Evolutionary conservation across 495 filamentous ascomycete species (phyloP).

Genomic region (Lasiosphaeris hirsuta): DNA sequence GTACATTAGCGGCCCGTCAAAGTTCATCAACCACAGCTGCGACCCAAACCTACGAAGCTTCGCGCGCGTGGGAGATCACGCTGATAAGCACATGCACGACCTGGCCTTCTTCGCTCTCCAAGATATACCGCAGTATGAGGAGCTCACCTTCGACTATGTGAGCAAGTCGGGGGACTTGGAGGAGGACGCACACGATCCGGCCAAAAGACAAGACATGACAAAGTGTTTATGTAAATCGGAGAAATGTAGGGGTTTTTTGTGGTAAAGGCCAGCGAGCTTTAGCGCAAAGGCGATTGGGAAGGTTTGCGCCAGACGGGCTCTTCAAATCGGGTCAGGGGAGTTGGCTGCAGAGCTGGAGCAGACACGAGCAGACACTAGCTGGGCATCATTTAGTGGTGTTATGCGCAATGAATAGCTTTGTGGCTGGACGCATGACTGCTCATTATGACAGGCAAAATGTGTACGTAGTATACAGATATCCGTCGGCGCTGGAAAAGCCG

Average conservation of each 20-base stretch:
- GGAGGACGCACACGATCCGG: constrained; percentile 48
- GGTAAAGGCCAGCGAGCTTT: constrained; percentile 35
- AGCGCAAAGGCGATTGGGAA: not conserved
- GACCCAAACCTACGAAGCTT: constrained; percentile 74
- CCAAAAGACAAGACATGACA: constrained; percentile 46
- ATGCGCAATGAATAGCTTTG: no score
- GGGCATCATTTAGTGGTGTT: no score
- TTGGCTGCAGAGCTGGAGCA: no score
- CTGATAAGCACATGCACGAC: constrained; percentile 74
- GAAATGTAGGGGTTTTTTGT: constrained; percentile 68
- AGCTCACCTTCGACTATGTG: constrained; percentile 87
- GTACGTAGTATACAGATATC: no score
- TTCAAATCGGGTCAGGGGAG: no score
- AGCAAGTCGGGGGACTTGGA: constrained; percentile 49
- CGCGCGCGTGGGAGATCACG: constrained; percentile 73
- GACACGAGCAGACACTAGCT: no score
- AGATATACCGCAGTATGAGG: constrained; percentile 64
- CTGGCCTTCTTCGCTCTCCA: constrained; percentile 78
- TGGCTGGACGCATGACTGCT: no score
- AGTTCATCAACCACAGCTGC: constrained; percentile 76
- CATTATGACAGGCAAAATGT: no score
- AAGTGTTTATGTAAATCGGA: constrained; percentile 64
- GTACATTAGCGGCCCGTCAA: constrained; percentile 55
- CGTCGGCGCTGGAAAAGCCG: no score
- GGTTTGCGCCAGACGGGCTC: not conserved